Conservation (phyloP, 805 yeast genomes). For the Monosporozyma aquatica region DNA sequence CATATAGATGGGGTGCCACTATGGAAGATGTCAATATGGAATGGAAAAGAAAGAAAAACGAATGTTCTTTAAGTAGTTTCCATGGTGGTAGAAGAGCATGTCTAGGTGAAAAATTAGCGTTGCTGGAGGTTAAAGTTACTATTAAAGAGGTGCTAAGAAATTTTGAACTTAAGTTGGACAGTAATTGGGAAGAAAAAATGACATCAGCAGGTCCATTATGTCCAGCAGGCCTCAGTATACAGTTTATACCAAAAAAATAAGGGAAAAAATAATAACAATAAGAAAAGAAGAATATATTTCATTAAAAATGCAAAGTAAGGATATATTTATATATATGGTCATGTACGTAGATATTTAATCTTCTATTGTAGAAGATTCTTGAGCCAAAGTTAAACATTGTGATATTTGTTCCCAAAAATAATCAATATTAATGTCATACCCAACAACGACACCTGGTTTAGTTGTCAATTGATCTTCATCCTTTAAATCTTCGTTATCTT, state of each 20-base stretch:
- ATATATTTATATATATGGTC: no score
- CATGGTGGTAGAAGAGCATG: constrained; percentile 56
- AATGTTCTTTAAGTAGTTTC: constrained; percentile 41
- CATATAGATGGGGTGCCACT: constrained; percentile 44
- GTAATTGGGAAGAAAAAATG: constrained; percentile 39
- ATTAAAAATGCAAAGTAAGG: not conserved
- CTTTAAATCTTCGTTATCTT: constrained; percentile 2
- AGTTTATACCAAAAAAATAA: constrained; percentile 11
- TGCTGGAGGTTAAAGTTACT: constrained; percentile 37
- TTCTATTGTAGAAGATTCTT: constrained; percentile 22
- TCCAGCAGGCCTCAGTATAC: constrained; percentile 34
- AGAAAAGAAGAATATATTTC: not conserved
- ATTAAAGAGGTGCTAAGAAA: constrained; percentile 31
- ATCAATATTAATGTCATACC: constrained; percentile 32
- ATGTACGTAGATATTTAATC: not conserved
- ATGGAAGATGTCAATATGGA: constrained; percentile 32
- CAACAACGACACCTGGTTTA: constrained; percentile 33
- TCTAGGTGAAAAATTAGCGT: constrained; percentile 50
- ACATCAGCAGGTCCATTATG: constrained; percentile 54
- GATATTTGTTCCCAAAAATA: constrained; percentile 41
- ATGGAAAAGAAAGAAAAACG: constrained; percentile 38
- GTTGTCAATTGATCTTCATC: not conserved
- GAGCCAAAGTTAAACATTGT: constrained; percentile 32
- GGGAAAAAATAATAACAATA: not conserved
- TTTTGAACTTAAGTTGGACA: constrained; percentile 33